Evolutionary conservation across 106 monocot genomes (phyloP).

Genomic region (Dendrobium huoshanense): DNA sequence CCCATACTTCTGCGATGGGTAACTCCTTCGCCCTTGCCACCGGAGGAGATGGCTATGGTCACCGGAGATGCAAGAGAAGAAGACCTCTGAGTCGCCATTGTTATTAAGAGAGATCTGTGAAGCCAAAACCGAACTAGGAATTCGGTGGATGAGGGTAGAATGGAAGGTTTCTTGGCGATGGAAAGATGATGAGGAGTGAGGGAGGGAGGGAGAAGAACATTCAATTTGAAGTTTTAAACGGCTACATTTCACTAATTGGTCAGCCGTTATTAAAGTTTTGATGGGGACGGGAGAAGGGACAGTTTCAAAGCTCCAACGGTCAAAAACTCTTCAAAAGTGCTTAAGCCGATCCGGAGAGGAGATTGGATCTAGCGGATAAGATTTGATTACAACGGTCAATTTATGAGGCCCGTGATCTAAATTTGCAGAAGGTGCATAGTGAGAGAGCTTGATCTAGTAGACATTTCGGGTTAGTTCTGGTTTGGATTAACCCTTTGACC

Average conservation of each 20-base stretch:
- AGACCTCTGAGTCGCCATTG: conserved; percentile 32
- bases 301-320: conserved; percentile 11
- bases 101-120: neutral
- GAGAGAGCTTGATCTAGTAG: neutral
- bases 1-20: conserved; percentile 29
- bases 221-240: neutral
- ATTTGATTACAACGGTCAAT: neutral
- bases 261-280: neutral
- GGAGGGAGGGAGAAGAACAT: neutral
- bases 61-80: conserved; percentile 55
- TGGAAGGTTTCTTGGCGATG: neutral
- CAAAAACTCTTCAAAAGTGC: neutral
- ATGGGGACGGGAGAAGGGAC: neutral
- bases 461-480: too few species aligned
- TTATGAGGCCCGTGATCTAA: neutral
- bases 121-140: too few species aligned
- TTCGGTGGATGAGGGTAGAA: neutral
- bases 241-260: neutral
- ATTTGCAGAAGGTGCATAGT: neutral
- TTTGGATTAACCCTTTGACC: too few species aligned
- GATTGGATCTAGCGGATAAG: neutral
- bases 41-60: conserved; percentile 53
- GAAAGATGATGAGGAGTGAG: neutral
- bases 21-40: conserved; percentile 11
- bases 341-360: neutral